Evolutionary conservation across 2,329 filamentous ascomycete genomes (phyloP).

Genomic region (Chaetomium strumarium): DNA sequence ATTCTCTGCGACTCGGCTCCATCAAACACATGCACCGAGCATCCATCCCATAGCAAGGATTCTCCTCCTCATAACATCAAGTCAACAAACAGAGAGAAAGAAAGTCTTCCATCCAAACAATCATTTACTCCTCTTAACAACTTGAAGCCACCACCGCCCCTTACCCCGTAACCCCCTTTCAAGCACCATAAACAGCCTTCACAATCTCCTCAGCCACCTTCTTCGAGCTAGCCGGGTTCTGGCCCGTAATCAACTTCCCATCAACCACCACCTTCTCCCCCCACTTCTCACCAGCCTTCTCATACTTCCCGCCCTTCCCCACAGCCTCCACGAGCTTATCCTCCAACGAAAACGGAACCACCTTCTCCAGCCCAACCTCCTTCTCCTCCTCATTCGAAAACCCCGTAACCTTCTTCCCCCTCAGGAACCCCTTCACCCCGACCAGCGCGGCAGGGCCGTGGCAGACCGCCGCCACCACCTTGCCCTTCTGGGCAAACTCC

Average conservation of each 20-base stretch:
- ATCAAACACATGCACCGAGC: no score
- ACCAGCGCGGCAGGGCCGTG: constrained; percentile 61
- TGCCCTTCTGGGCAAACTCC: constrained; percentile 56
- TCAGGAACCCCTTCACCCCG: constrained; percentile 46
- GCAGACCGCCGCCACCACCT: constrained; percentile 62
- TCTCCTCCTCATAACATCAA: no score
- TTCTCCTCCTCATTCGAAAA: constrained; percentile 55
- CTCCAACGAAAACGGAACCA: constrained; percentile 56
- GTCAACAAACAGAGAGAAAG: no score
- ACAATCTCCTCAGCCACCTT: constrained; percentile 47
- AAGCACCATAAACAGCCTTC: constrained; percentile 34
- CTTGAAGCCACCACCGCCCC: background rate
- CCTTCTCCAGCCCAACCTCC: constrained; percentile 33
- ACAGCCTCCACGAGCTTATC: constrained; percentile 46
- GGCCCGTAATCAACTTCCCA: constrained; percentile 50
- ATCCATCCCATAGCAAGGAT: no score
- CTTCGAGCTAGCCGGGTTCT: constrained; percentile 51
- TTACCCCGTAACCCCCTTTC: background rate
- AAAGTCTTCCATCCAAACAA: no score
- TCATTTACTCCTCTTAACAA: no score
- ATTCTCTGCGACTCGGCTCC: no score
- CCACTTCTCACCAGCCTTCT: constrained; percentile 48
- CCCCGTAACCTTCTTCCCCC: constrained; percentile 53
- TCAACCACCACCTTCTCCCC: constrained; percentile 45
- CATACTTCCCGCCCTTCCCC: constrained; percentile 49